Conservation (phyloP, 2,329 filamentous ascomycete species). For the Septoria linicola region DNA sequence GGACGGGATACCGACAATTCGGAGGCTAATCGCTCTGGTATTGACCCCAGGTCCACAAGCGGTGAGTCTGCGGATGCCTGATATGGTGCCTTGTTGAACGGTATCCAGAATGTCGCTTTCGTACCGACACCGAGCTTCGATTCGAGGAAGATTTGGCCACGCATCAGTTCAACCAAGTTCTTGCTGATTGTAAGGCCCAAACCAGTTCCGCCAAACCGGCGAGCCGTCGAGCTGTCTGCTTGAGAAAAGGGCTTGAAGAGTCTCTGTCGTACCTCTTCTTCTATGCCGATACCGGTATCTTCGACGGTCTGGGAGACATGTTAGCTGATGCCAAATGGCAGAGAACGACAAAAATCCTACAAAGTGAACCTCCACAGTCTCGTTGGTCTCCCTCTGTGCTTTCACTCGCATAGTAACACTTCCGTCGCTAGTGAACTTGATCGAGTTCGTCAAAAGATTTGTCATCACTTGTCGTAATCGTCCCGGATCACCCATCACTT, state of each 20-base stretch:
- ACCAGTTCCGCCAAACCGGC: conserved; percentile 76
- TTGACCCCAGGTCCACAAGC: conserved; percentile 61
- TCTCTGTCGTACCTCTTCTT: conserved; percentile 69
- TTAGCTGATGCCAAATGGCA: not conserved
- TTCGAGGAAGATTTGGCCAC: conserved; percentile 68
- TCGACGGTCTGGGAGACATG: conserved; percentile 53
- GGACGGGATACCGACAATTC: conserved; percentile 62
- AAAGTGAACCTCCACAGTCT: conserved; percentile 68
- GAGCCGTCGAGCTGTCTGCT: conserved; percentile 74
- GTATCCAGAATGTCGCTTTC: conserved; percentile 72
- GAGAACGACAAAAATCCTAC: not conserved
- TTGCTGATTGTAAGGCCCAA: conserved; percentile 78
- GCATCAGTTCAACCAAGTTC: conserved; percentile 77
- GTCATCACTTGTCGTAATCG: conserved; percentile 80
- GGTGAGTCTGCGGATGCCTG: conserved; percentile 47
- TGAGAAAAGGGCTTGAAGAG: conserved; percentile 81
- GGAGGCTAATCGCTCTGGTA: conserved; percentile 65
- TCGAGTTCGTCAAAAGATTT: conserved; percentile 73
- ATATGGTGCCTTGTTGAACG: conserved; percentile 69
- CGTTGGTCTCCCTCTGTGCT: conserved; percentile 62
- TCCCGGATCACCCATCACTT: conserved; percentile 83
- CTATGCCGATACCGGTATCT: conserved; percentile 79
- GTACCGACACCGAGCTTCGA: conserved; percentile 68
- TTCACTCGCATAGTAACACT: conserved; percentile 65
- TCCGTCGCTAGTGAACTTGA: conserved; percentile 71